Percentiles rank a stretch among this genome's conserved stretches.
Evolutionary conservation across 768 basidiomycete species (phyloP).

Genomic region (Naematelia aurantialba): DNA sequence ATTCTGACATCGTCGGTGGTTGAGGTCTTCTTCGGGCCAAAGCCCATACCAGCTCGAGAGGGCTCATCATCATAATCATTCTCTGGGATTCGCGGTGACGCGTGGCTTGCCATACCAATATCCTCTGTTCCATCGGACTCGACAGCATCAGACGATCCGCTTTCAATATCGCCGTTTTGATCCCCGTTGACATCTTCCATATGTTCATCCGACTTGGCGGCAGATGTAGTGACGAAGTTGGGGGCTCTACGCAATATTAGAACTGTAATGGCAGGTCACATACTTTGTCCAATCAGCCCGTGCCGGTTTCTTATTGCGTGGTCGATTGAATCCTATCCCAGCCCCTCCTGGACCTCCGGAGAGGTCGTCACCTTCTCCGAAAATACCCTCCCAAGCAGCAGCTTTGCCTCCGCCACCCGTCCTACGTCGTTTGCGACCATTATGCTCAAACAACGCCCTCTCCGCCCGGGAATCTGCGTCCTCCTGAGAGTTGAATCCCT

Average conservation of each 20-base stretch:
- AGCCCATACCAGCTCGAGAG: constrained; percentile 18
- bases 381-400: constrained; percentile 48
- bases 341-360: constrained; percentile 17
- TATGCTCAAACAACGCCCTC: constrained; percentile 39
- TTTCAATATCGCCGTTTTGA: constrained; percentile 12
- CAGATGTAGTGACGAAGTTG: constrained; percentile 34
- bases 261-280: constrained; percentile 9
- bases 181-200: constrained; percentile 7
- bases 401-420: constrained; percentile 37
- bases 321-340: constrained; percentile 24
- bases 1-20: no score
- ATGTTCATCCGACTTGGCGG: constrained; percentile 1
- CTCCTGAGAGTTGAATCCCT: constrained; percentile 42
- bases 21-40: constrained; percentile 6
- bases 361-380: constrained; percentile 46
- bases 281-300: constrained; percentile 43
- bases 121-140: constrained; percentile 17
- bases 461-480: constrained; percentile 45
- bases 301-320: constrained; percentile 9
- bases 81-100: constrained; percentile 23
- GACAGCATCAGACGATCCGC: constrained; percentile 2
- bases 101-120: constrained; percentile 9
- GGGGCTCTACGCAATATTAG: constrained; percentile 30
- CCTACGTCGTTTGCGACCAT: constrained; percentile 32
- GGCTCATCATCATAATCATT: constrained; percentile 18